Conservation (phyloP, 805 yeast genomes). For the Saccharomycopsis sp. region DNA sequence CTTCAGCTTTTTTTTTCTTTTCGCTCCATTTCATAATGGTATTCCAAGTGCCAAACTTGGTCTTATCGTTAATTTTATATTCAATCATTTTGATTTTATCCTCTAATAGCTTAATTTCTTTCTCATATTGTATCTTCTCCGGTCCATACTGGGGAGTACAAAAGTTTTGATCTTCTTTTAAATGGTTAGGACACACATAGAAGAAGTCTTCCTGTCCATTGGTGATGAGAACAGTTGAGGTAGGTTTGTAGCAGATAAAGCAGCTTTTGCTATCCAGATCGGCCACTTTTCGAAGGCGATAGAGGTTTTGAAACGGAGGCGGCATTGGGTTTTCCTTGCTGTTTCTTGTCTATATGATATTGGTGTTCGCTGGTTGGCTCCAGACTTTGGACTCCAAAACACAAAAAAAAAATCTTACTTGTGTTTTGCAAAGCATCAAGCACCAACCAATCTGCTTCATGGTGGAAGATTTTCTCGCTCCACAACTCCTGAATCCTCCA, state of each 20-base stretch:
- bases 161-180: slow-evolving; percentile 30
- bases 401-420: too few relatives aligned
- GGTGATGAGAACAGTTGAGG: slow-evolving; percentile 35
- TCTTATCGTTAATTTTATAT: slow-evolving; percentile 11
- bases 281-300: slow-evolving; percentile 34
- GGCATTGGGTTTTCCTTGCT: too few relatives aligned
- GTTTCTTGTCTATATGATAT: too few relatives aligned
- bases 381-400: too few relatives aligned
- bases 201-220: slow-evolving; percentile 34
- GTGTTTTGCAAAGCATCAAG: too few relatives aligned
- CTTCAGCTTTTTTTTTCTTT: background rate
- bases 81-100: slow-evolving; percentile 8
- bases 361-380: too few relatives aligned
- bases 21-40: background rate
- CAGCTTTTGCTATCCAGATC: slow-evolving; percentile 35
- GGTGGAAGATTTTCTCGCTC: too few relatives aligned
- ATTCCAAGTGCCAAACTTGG: background rate
- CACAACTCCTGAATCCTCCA: too few relatives aligned
- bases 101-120: slow-evolving; percentile 3
- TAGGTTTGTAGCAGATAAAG: slow-evolving; percentile 39
- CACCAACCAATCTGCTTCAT: too few relatives aligned
- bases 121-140: slow-evolving; percentile 4
- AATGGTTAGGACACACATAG: slow-evolving; percentile 39
- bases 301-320: slow-evolving; percentile 25
- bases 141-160: slow-evolving; percentile 8